Conservation (phyloP, 805 yeast genomes). For the Yarrowia sp. region DNA sequence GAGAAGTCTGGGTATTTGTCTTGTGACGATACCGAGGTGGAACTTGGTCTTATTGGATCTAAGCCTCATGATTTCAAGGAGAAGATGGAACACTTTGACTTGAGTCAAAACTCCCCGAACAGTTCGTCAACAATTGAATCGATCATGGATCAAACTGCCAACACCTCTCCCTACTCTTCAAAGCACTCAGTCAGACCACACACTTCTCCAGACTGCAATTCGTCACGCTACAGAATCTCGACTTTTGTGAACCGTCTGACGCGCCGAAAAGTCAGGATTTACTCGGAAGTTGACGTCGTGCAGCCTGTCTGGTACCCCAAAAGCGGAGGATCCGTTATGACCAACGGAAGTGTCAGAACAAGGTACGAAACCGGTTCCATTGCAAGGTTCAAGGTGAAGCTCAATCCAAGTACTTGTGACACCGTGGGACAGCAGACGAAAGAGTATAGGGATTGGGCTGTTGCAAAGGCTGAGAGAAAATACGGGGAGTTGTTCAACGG, state of each 20-base stretch:
- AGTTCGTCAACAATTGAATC: too few species aligned
- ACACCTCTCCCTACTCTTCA: too few species aligned
- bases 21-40: too few species aligned
- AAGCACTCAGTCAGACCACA: background rate
- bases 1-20: too few species aligned
- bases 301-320: slow-evolving; percentile 12
- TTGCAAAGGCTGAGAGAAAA: slow-evolving; percentile 2
- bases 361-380: background rate
- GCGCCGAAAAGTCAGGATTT: background rate
- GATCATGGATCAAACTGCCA: too few species aligned
- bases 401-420: slow-evolving; percentile 6
- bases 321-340: slow-evolving; percentile 6
- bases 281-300: slow-evolving; percentile 7
- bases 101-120: too few species aligned
- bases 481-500: slow-evolving; percentile 14
- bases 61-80: too few species aligned
- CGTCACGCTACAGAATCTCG: background rate
- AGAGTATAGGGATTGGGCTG: slow-evolving; percentile 11
- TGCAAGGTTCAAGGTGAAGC: slow-evolving; percentile 4
- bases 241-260: background rate
- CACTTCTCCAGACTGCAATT: background rate
- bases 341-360: background rate
- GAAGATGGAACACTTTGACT: too few species aligned
- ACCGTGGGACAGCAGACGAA: background rate
- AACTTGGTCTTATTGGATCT: too few species aligned